Percentiles rank a stretch among this genome's conserved stretches.
Conservation (phyloP, 2,329 filamentous ascomycete species). For the Pseudocercospora fijiensis region DNA sequence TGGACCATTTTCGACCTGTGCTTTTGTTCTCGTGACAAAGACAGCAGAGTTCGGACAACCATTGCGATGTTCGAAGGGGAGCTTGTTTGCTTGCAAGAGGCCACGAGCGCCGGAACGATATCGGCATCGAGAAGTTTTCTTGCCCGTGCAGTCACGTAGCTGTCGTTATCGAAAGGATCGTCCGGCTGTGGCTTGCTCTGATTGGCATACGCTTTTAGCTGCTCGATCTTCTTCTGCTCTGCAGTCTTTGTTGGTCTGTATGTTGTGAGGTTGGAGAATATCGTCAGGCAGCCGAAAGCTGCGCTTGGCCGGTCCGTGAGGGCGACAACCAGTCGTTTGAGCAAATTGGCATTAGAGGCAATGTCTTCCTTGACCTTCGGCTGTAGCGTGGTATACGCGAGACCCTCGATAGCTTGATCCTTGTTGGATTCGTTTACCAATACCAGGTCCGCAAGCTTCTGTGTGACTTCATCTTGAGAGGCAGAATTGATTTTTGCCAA, state of each 20-base stretch:
- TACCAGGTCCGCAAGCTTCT: slow-evolving; percentile 34
- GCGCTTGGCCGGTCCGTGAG: slow-evolving; percentile 50
- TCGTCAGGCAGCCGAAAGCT: slow-evolving; percentile 81
- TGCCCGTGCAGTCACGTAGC: slow-evolving; percentile 73
- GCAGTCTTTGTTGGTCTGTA: slow-evolving; percentile 78
- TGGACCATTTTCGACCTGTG: slow-evolving; percentile 80
- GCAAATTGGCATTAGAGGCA: slow-evolving; percentile 64
- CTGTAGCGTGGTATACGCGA: slow-evolving; percentile 88
- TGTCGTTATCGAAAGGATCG: slow-evolving; percentile 72
- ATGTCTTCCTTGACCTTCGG: slow-evolving; percentile 81
- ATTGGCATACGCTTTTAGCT: slow-evolving; percentile 92
- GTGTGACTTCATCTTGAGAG: slow-evolving; percentile 31
- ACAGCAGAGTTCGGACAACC: slow-evolving; percentile 72
- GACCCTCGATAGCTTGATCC: slow-evolving; percentile 75
- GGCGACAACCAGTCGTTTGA: slow-evolving; percentile 67
- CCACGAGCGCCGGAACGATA: slow-evolving; percentile 72
- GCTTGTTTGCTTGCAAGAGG: slow-evolving; percentile 40
- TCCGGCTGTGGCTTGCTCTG: slow-evolving; percentile 64
- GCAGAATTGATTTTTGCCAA: slow-evolving; percentile 52
- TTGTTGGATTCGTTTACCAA: slow-evolving; percentile 42
- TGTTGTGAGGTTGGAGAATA: slow-evolving; percentile 78
- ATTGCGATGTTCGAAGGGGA: slow-evolving; percentile 70
- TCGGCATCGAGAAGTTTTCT: slow-evolving; percentile 75
- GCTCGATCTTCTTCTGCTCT: slow-evolving; percentile 86
- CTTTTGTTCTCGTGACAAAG: slow-evolving; percentile 70